Evolutionary conservation across 2,329 filamentous ascomycete species (phyloP).

Genomic region (Penicillium sp.): DNA sequence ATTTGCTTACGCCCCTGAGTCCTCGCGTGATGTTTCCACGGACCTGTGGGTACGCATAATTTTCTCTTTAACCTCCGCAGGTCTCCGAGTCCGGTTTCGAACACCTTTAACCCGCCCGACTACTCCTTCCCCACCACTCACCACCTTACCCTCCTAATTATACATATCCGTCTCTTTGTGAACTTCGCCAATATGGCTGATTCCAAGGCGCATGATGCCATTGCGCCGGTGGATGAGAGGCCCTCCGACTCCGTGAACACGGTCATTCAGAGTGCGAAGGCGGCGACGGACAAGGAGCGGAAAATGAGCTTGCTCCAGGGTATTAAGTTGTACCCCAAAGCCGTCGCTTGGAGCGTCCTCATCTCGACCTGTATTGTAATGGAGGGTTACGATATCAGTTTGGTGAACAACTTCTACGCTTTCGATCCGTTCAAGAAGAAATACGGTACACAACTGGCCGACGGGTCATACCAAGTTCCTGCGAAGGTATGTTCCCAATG

Average conservation of each 20-base stretch:
- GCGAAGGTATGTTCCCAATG: conserved; percentile 32
- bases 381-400: conserved; percentile 81
- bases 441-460: conserved; percentile 33
- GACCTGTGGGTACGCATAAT: conserved; percentile 19
- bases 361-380: conserved; percentile 90
- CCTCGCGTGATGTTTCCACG: conserved; percentile 17
- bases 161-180: conserved; percentile 3
- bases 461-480: conserved; percentile 40
- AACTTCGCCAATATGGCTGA: conserved; percentile 24
- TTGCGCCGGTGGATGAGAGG: conserved; percentile 22
- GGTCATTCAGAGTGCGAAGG: conserved; percentile 40
- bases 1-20: conserved; percentile 11
- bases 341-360: conserved; percentile 73
- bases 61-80: conserved; percentile 18
- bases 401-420: conserved; percentile 74
- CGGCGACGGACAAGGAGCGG: conserved; percentile 49
- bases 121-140: neutral
- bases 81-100: conserved; percentile 10
- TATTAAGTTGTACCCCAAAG: conserved; percentile 78
- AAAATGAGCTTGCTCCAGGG: conserved; percentile 71
- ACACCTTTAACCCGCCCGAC: neutral
- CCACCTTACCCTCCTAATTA: neutral
- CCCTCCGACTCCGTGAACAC: conserved; percentile 27
- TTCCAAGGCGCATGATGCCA: conserved; percentile 27
- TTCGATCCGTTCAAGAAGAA: conserved; percentile 41